Percentiles rank a stretch among this genome's conserved stretches.
phyloP scores from a whole-genome alignment of 2,329 filamentous ascomycete genomes.

The Microcera coccophila region DNA sequence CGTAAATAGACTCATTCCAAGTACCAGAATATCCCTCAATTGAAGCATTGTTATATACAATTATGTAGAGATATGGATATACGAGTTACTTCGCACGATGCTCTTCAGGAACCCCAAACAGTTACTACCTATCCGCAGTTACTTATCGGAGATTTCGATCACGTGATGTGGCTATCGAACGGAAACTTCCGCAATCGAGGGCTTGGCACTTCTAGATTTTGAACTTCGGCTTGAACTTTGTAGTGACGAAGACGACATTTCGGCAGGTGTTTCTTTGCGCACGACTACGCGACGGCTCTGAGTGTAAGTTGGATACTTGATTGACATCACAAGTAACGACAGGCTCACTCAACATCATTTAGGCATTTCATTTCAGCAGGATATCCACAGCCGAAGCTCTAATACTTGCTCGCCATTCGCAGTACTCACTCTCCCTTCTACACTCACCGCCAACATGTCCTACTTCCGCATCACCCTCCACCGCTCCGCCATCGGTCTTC shows the following conservation, averaged over 20 bases:
- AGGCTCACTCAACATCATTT: neutral
- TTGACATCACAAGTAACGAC: neutral
- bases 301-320: neutral
- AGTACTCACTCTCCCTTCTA: neutral
- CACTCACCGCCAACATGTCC: conserved; percentile 50
- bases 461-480: conserved; percentile 91
- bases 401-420: no score
- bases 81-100: no score
- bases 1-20: no score
- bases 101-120: no score
- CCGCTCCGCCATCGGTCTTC: conserved; percentile 85
- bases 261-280: neutral
- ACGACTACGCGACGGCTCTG: neutral
- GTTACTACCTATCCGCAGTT: no score
- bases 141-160: conserved; percentile 1
- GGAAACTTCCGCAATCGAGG: conserved; percentile 8
- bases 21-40: no score
- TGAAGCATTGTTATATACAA: no score
- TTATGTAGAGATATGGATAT: no score
- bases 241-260: conserved; percentile 1
- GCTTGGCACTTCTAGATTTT: conserved; percentile 7
- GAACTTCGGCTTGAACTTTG: conserved; percentile 3
- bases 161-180: conserved; percentile 15
- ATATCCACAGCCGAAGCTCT: neutral
- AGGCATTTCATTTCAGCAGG: neutral